These are phyloP conservation scores for Cryptococcus wingfieldii DNA, from an alignment of 1,284 basidiomycete genomes.

Conservation along the genomic window DNA sequence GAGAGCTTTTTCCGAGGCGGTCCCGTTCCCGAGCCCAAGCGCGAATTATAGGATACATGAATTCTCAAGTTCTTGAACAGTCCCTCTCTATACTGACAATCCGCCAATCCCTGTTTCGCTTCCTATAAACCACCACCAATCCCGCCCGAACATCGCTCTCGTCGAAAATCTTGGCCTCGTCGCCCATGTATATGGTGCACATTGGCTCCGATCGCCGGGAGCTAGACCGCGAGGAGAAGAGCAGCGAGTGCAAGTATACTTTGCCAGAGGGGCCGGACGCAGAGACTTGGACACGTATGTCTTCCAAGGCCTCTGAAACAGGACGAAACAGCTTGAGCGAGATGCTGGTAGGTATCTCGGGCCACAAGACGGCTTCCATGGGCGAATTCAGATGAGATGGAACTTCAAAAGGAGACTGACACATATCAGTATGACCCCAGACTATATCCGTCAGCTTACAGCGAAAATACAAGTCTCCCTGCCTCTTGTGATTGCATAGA, in stretches of 20 bases:
- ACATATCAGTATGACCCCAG: no score
- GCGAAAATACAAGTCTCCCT: constrained; percentile 11
- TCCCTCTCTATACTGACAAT: constrained; percentile 2
- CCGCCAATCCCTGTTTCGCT: constrained; percentile 1
- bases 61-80: background rate
- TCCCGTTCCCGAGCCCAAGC: background rate
- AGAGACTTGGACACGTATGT: constrained; percentile 2
- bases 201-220: background rate
- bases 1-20: constrained; percentile 30
- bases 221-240: background rate
- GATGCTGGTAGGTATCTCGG: constrained; percentile 4
- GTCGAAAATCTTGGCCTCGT: background rate
- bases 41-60: background rate
- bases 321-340: background rate
- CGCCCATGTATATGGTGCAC: background rate
- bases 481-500: constrained; percentile 9
- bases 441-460: background rate
- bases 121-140: background rate
- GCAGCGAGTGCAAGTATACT: constrained; percentile 6
- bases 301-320: background rate
- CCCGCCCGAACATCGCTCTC: background rate
- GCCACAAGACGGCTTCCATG: constrained; percentile 5
- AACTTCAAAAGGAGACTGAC: constrained; percentile 8
- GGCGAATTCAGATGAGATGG: constrained; percentile 8
- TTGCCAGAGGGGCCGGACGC: constrained; percentile 6